Evolutionary conservation across 2,329 filamentous ascomycete species (phyloP).

Genomic region (Aspergillus tanneri): DNA sequence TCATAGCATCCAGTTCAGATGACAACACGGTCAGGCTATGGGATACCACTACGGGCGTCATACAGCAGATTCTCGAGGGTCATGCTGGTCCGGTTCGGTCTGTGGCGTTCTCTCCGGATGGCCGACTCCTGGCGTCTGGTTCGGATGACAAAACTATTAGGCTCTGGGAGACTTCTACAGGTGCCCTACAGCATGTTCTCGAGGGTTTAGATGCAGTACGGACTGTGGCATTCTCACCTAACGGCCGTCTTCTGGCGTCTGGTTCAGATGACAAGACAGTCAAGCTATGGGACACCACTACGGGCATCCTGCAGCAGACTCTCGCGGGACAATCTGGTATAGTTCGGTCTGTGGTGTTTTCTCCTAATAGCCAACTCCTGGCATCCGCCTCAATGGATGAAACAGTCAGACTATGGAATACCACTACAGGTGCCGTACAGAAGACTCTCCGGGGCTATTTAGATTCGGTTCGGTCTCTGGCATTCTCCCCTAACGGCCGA

Average conservation of each 20-base stretch:
- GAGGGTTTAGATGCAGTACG: no score
- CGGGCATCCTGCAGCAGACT: no score
- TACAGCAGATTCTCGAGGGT: not conserved
- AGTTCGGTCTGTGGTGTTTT: no score
- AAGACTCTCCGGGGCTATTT: not conserved
- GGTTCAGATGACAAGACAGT: no score
- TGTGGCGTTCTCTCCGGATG: not conserved
- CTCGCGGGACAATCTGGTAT: no score
- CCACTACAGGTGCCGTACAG: not conserved
- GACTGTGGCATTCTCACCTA: no score
- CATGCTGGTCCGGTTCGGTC: not conserved
- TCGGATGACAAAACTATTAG: not conserved
- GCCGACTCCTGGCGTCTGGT: not conserved
- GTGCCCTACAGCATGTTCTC: no score
- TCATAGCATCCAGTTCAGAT: slow-evolving; percentile 18
- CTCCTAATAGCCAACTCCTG: not conserved
- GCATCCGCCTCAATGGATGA: not conserved
- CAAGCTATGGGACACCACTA: no score
- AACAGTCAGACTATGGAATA: not conserved
- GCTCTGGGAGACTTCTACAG: no score
- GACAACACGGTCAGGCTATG: slow-evolving; percentile 16
- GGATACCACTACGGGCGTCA: slow-evolving; percentile 2
- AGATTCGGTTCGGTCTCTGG: not conserved
- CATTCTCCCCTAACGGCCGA: not conserved
- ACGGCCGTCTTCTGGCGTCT: no score